Percentiles rank a stretch among this genome's conserved stretches.
Conservation (phyloP, 1,139 yeast genomes). For the Citeromyces siamensis region DNA sequence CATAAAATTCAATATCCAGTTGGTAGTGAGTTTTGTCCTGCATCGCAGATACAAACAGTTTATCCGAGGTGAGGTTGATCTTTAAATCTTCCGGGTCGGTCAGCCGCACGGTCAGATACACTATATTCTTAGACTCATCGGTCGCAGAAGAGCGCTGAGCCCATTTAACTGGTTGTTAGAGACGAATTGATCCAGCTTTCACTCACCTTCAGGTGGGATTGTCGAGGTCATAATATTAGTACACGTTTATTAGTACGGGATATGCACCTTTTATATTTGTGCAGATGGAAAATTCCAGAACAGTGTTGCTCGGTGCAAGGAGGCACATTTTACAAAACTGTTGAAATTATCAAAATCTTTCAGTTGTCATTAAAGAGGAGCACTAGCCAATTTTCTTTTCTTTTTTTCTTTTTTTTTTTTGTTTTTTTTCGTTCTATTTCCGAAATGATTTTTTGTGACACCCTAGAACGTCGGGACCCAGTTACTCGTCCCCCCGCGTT, state of each 20-base stretch:
- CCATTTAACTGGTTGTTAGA: slow-evolving; percentile 52
- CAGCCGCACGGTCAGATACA: slow-evolving; percentile 64
- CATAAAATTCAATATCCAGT: slow-evolving; percentile 57
- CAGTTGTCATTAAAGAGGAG: too few species aligned
- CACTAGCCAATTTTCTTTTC: too few species aligned
- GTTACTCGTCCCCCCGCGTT: not conserved
- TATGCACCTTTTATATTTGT: not conserved
- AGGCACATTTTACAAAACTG: too few species aligned
- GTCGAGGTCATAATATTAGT: slow-evolving; percentile 14
- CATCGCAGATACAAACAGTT: slow-evolving; percentile 46
- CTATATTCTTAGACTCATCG: slow-evolving; percentile 60
- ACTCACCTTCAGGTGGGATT: slow-evolving; percentile 26
- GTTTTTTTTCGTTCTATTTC: too few species aligned
- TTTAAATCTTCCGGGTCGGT: slow-evolving; percentile 58
- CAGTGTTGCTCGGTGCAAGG: not conserved
- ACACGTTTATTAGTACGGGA: slow-evolving; percentile 5
- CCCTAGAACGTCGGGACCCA: too few species aligned
- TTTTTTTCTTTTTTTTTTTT: too few species aligned
- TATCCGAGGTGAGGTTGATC: slow-evolving; percentile 47
- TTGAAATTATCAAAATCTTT: too few species aligned
- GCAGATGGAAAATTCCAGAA: not conserved
- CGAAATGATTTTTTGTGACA: too few species aligned
- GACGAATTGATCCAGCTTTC: not conserved
- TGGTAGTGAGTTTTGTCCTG: slow-evolving; percentile 40
- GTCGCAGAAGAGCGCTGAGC: slow-evolving; percentile 83